A percentile compares a stretch with the other conserved stretches of the same genome.
These are phyloP conservation scores for Fusarium sp. DNA, from an alignment of 2,329 filamentous ascomycete species.

Conservation along the genomic window DNA sequence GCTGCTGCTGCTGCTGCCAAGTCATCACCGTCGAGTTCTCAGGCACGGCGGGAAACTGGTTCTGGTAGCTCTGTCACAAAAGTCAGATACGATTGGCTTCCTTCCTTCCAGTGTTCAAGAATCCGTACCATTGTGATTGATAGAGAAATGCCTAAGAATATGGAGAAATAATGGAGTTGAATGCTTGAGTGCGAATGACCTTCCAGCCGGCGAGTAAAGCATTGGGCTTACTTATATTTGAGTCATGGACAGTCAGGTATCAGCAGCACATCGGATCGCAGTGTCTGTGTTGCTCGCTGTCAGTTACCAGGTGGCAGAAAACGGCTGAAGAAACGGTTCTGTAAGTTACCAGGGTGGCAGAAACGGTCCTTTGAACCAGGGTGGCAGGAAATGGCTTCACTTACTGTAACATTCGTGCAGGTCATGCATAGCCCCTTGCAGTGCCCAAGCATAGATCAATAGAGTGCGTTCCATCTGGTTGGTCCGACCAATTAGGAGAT, in stretches of 20 bases:
- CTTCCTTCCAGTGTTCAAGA: background rate
- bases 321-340: background rate
- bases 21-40: slow-evolving; percentile 3
- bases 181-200: background rate
- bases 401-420: background rate
- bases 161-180: background rate
- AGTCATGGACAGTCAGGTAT: background rate
- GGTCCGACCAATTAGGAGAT: background rate
- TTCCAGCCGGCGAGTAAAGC: background rate
- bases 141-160: background rate
- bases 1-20: slow-evolving; percentile 3
- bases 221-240: background rate
- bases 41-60: background rate
- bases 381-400: background rate
- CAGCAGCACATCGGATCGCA: background rate
- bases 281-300: background rate
- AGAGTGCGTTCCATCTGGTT: background rate
- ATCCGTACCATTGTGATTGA: background rate
- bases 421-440: background rate
- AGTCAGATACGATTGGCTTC: background rate
- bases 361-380: background rate
- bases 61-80: background rate
- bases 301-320: background rate
- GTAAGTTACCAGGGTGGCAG: background rate
- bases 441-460: background rate